Conservation (phyloP, 805 yeast species). For the Komagataella ulmi region DNA sequence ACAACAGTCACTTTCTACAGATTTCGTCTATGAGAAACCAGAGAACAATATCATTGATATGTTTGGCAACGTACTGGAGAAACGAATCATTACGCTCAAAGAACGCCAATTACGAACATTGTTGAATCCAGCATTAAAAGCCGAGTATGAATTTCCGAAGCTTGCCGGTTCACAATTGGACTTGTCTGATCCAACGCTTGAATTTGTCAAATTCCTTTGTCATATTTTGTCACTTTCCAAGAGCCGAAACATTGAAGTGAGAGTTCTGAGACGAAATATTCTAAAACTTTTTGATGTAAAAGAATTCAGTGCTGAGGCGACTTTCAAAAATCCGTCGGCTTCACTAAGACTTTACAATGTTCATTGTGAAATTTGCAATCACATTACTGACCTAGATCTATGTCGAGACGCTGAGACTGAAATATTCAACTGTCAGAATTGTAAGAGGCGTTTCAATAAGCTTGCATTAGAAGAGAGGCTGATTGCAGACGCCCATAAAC, state of each 20-base stretch:
- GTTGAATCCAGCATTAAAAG: conserved; percentile 45
- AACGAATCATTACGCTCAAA: conserved; percentile 51
- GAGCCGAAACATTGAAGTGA: conserved; percentile 54
- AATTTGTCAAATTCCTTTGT: conserved; percentile 62
- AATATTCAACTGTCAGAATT: conserved; percentile 55
- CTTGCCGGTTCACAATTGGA: conserved; percentile 61
- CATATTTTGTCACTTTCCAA: conserved; percentile 60
- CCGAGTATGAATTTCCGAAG: conserved; percentile 60
- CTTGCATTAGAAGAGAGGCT: conserved; percentile 69
- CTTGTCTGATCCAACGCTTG: conserved; percentile 61
- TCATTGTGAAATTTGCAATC: conserved; percentile 70
- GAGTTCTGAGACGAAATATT: conserved; percentile 63
- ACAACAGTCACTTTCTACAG: conserved; percentile 7
- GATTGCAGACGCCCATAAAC: conserved; percentile 45
- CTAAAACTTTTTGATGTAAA: conserved; percentile 62
- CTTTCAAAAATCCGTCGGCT: conserved; percentile 63
- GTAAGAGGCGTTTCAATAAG: conserved; percentile 51
- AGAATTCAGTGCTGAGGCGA: conserved; percentile 71
- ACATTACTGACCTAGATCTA: conserved; percentile 63
- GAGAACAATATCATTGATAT: conserved; percentile 6
- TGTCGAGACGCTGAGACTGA: conserved; percentile 47
- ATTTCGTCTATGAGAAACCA: conserved; percentile 4
- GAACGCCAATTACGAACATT: conserved; percentile 44
- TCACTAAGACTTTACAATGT: conserved; percentile 54
- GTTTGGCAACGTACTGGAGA: conserved; percentile 39